Base-by-base conservation (phyloP, 495 filamentous ascomycete genomes). In the Ramalina intermedia region DNA sequence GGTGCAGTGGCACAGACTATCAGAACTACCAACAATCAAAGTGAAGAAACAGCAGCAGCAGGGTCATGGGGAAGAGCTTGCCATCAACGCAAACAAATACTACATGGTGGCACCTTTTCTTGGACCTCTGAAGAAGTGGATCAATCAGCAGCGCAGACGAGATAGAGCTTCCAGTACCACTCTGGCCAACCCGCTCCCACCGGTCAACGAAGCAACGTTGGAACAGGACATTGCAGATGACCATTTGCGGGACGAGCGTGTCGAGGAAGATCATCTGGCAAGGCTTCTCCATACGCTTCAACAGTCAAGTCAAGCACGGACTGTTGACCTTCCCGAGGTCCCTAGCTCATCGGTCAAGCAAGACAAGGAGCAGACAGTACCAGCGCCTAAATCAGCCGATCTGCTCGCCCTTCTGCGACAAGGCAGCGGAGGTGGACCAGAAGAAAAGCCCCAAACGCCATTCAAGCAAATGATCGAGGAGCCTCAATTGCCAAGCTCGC, bases 31-130 rank as follows among this genome's bases (percentile, higher is more conserved):
- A 0, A 84, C 86, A 0, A 78, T 82, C 53, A 82, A 81, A 51
- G 86, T 82, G 64, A 74, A 70, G 50, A 79, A 80, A 47, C 70
- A 75, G 39, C 63, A 76, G 49, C 58, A 81, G 55, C 62, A 79
- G 58, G 63, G 72, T 55, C 62, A 66, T 17, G 66, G 68, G 24
- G 68, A 63, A 18, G 67, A 72, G 9, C 64, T 74, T n/a, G 71
- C 73, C 2, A 61, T 73, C 14, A 83, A 82, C 57, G 76, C 82
- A 17, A 85, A 85, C 57, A 96, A 86, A 58, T 96, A 94, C 60
- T 96, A 94, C 63, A 96, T 96, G 87, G 91, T 98, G 16, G 87
- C 86, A 2, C 89, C 91, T 1, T 96, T 98, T 59, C 68, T 98
- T 51, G 76, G 74, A 33, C 85, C 74, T 17, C 65, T 98, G 40